Percentiles rank a stretch among this genome's conserved stretches.
phyloP scores from a whole-genome alignment of 2,329 filamentous ascomycete species.

The Xylariaceae sp. region DNA sequence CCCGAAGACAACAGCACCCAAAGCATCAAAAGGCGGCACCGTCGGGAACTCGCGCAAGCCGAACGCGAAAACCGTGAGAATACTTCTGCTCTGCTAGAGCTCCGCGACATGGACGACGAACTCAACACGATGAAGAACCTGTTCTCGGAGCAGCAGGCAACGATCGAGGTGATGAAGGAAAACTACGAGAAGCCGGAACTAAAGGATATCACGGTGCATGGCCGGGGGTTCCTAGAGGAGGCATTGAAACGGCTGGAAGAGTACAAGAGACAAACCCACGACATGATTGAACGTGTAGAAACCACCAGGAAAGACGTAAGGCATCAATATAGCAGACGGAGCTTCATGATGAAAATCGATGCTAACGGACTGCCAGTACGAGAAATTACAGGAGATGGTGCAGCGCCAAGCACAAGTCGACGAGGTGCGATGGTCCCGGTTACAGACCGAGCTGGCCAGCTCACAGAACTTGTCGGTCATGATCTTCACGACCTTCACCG shows the following conservation, averaged over 20 bases:
- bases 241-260: constrained; percentile 56
- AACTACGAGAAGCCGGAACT: constrained; percentile 48
- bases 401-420: constrained; percentile 69
- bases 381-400: constrained; percentile 68
- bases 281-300: constrained; percentile 62
- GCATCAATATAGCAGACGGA: background rate
- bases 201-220: constrained; percentile 46
- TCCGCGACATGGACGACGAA: constrained; percentile 67
- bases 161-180: constrained; percentile 51
- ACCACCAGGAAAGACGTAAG: constrained; percentile 59
- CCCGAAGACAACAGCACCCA: constrained; percentile 44
- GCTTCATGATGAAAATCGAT: background rate
- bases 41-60: constrained; percentile 44
- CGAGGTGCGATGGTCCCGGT: constrained; percentile 63
- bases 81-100: constrained; percentile 63
- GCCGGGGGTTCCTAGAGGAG: constrained; percentile 54
- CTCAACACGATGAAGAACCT: constrained; percentile 58
- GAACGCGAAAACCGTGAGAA: constrained; percentile 64
- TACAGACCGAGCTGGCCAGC: constrained; percentile 65
- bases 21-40: constrained; percentile 48
- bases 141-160: constrained; percentile 58
- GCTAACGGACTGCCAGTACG: constrained; percentile 47
- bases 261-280: constrained; percentile 55
- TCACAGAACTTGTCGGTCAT: constrained; percentile 65
- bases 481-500: constrained; percentile 66